Conservation (phyloP, 192 early-diverging fungal genomes). For the Coemansia sp. region DNA sequence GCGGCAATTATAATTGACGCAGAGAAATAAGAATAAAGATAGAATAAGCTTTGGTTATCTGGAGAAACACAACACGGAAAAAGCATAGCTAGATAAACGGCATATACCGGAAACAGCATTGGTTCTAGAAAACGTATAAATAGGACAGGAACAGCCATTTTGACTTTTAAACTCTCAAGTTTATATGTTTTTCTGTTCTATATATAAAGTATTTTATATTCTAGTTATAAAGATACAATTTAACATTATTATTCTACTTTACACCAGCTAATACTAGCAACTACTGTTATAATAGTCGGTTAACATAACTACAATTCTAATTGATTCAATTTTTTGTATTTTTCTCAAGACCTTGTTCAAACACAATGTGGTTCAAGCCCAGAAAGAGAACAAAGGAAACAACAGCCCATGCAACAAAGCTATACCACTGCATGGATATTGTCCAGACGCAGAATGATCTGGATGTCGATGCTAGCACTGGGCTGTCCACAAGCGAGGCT, state of each 20-base stretch:
- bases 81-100: neutral
- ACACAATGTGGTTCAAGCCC: conserved; percentile 25
- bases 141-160: conserved; percentile 1
- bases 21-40: neutral
- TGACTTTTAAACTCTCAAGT: too few relatives aligned
- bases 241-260: conserved; percentile 1
- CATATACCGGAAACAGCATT: neutral
- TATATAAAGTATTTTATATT: too few relatives aligned
- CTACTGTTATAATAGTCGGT: neutral
- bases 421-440: conserved; percentile 48
- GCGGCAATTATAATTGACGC: neutral
- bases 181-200: too few relatives aligned
- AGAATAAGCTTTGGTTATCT: neutral
- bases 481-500: conserved; percentile 55
- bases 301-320: neutral
- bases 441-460: conserved; percentile 28
- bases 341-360: neutral
- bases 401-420: conserved; percentile 17
- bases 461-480: conserved; percentile 30
- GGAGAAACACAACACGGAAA: neutral
- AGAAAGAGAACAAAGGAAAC: conserved; percentile 10
- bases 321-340: conserved; percentile 3
- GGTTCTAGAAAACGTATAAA: conserved; percentile 1
- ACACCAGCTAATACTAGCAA: neutral
- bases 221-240: too few relatives aligned